Evolutionary conservation across 1,284 basidiomycete genomes (phyloP), one percentile per base, ranked within the genome.

Genomic region (Jaminaea rosea): DNA sequence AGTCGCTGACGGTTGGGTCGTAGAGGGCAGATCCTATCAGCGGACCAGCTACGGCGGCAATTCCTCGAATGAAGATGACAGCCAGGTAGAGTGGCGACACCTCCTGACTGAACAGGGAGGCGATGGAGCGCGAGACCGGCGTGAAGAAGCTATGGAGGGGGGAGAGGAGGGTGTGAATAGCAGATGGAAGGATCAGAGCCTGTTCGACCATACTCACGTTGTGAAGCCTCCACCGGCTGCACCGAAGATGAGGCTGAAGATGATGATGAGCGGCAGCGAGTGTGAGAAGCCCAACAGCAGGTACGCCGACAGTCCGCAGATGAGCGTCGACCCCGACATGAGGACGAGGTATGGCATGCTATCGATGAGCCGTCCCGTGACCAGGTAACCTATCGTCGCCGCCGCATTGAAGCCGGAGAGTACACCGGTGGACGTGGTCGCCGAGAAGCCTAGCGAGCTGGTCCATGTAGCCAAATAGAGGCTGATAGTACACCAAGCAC

Each of bases 391-490:
- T 27, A 67, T 17, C 4, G 57, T 54, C 1, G 62, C 61, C 0
- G 62, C 50, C 1, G 64, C 66, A 46, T 69, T 69, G 57, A 67
- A 67, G 15, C 56, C 58, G 0, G 64, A 62, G 1, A 68, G 57
- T 7, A 68, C 49, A 23, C 52, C 66, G 0, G 62, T 68, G 1
- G 64, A 56, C 0, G 62, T 45, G 9, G 60, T 48, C 36, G 52
- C 29, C 41, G 42, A 50, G 29, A 62, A 58, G 23, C 66, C 66
- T 49, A 66, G 59, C 1, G 62, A 59, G 2, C 52, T 49, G 23
- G 54, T 46, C 36, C 63, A 64, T 44, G 60, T 52, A 32, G 59
- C 54, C 28, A 69, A 59, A 52, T 67, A 67, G 45, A 69, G 58
- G 19, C 58, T 57, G 15, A 67, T 52, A 11, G 66, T 62, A 32